These are phyloP conservation scores for Bryopsis sp. DNA, from an alignment of 139 green algal species.

Conservation along the genomic window DNA sequence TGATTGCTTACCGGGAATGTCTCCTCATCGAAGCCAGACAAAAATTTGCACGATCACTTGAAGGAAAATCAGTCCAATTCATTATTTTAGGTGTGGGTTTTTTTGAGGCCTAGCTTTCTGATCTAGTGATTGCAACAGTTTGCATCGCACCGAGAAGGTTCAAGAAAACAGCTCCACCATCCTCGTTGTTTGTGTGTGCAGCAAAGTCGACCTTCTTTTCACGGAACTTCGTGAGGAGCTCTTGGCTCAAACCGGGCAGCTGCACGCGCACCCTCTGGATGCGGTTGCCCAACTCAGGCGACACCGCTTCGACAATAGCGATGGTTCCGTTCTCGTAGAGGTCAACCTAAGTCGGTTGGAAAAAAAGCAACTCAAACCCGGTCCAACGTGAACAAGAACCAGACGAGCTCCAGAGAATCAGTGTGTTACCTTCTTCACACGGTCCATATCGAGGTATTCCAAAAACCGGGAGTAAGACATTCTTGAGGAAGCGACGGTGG, in stretches of 20 bases:
- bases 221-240: conserved; percentile 95
- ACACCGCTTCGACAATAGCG: conserved; percentile 97
- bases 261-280: conserved; percentile 98
- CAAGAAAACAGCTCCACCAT: conserved; percentile 84
- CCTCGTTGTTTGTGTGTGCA: conserved; percentile 89
- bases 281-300: conserved; percentile 97
- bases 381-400: no score
- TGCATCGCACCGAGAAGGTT: conserved; percentile 69
- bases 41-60: no score
- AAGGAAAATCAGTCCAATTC: no score
- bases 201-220: conserved; percentile 99
- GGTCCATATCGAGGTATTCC: conserved; percentile 98
- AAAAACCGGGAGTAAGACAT: conserved; percentile 99
- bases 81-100: no score
- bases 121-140: no score
- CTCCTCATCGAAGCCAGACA: no score
- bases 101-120: no score
- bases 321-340: conserved; percentile 99
- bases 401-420: not conserved
- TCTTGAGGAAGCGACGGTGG: conserved; percentile 83
- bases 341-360: conserved; percentile 67
- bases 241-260: conserved; percentile 81
- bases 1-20: no score
- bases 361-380: conserved; percentile 4
- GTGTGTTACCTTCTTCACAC: conserved; percentile 91